phyloP scores from a whole-genome alignment of 176 grass and related monocot species.

The Eragrostis curvula region DNA sequence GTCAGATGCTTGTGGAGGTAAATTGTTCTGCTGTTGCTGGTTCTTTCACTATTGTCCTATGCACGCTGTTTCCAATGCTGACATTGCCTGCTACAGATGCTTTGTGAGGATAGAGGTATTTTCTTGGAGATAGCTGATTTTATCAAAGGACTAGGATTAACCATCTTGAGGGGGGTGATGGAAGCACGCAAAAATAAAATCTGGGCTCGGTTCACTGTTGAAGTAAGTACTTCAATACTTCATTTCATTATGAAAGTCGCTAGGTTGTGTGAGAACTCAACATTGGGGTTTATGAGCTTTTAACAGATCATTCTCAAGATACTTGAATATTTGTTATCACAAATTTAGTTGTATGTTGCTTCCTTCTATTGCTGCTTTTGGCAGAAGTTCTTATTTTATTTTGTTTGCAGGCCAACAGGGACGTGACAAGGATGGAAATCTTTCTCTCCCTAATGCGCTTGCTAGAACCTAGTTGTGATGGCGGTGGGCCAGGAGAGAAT shows the following conservation, averaged over 20 bases:
- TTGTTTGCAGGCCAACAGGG: constrained; percentile 66
- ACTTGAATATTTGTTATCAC: neutral
- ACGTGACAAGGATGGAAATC: constrained; percentile 83
- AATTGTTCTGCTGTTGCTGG: constrained; percentile 27
- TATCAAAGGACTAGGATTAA: constrained; percentile 80
- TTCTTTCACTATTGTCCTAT: constrained; percentile 29
- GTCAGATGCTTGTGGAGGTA: constrained; percentile 89
- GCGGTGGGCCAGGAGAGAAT: constrained; percentile 37
- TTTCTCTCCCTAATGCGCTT: constrained; percentile 75
- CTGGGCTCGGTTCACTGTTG: constrained; percentile 82
- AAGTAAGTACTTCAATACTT: constrained; percentile 47
- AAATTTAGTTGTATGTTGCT: constrained; percentile 2
- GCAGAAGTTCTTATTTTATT: constrained; percentile 13
- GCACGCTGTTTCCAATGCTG: constrained; percentile 26
- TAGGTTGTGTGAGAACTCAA: constrained; percentile 15
- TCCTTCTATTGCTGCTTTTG: neutral
- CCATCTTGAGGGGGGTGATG: constrained; percentile 86
- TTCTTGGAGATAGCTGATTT: constrained; percentile 91
- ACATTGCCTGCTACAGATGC: constrained; percentile 53
- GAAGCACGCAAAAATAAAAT: constrained; percentile 81
- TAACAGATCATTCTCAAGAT: neutral
- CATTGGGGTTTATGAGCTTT: neutral
- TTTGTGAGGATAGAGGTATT: constrained; percentile 81
- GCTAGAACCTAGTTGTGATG: constrained; percentile 59
- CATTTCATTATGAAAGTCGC: neutral